phyloP scores from a whole-genome alignment of 345 rosid genomes.

The Fremontodendron californicum region DNA sequence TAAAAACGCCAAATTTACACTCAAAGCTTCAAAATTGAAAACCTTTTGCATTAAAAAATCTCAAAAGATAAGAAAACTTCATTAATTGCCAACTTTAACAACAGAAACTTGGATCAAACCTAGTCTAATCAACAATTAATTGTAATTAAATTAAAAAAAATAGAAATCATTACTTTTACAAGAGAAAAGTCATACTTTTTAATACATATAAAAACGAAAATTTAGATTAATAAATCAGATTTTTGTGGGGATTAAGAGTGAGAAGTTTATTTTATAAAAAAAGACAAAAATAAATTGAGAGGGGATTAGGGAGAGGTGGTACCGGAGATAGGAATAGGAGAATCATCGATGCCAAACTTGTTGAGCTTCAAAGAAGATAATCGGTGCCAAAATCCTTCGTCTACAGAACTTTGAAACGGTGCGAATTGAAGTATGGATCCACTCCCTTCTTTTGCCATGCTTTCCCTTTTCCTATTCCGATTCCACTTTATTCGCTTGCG shows the following conservation, averaged over 20 bases:
- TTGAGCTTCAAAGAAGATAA: constrained; percentile 86
- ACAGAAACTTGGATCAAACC: neutral
- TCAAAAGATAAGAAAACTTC: neutral
- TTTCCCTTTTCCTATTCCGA: neutral
- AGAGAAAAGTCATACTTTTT: neutral
- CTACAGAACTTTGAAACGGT: constrained; percentile 70
- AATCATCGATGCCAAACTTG: constrained; percentile 82
- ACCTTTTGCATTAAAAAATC: neutral
- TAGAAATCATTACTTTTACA: neutral
- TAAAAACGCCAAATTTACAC: neutral
- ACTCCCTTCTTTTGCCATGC: constrained; percentile 27
- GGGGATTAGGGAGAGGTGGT: neutral
- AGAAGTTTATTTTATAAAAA: neutral
- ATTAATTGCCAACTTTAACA: neutral
- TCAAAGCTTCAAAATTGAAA: neutral
- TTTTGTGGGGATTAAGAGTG: neutral
- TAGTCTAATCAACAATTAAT: neutral
- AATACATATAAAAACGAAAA: neutral
- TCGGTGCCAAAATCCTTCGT: constrained; percentile 94
- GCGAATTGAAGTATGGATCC: constrained; percentile 65
- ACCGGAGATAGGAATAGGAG: constrained; percentile 81
- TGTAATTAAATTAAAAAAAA: neutral
- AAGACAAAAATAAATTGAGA: neutral
- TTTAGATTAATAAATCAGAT: neutral
- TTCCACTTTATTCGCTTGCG: neutral